phyloP scores from a whole-genome alignment of 306 rosid species.

The Medicago ruthenica region DNA sequence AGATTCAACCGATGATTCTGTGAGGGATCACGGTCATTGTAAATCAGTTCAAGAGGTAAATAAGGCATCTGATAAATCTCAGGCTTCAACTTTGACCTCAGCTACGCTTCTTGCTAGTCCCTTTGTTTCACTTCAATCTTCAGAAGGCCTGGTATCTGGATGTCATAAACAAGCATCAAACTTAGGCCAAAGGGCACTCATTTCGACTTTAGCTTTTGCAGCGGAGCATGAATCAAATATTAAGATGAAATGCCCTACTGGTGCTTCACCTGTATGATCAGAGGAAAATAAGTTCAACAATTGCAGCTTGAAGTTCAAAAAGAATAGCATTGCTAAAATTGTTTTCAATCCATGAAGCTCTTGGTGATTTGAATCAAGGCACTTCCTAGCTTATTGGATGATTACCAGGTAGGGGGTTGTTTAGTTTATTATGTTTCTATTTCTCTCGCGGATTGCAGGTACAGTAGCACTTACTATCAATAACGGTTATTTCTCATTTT shows the following conservation, averaged over 20 bases:
- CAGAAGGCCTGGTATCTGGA: constrained; percentile 38
- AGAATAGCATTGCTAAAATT: constrained; percentile 27
- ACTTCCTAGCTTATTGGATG: constrained; percentile 2
- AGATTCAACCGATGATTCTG: constrained; percentile 40
- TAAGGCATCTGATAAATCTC: constrained; percentile 41
- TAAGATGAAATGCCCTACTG: constrained; percentile 47
- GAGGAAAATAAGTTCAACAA: constrained; percentile 37
- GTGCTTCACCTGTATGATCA: constrained; percentile 6
- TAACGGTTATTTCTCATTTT: constrained; percentile 29
- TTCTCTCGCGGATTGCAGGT: constrained; percentile 41
- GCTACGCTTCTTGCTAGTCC: constrained; percentile 44
- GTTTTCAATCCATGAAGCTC: constrained; percentile 18
- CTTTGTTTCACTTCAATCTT: constrained; percentile 50
- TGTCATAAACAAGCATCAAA: constrained; percentile 9
- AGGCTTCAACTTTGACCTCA: constrained; percentile 45
- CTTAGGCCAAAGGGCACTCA: constrained; percentile 36
- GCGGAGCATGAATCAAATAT: constrained; percentile 61
- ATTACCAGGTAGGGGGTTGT: constrained; percentile 3
- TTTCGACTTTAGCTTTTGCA: constrained; percentile 77
- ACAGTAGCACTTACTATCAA: constrained; percentile 17
- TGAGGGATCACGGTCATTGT: constrained; percentile 32
- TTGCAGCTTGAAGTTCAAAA: constrained; percentile 34
- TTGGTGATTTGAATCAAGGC: constrained; percentile 20
- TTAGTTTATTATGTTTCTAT: background rate
- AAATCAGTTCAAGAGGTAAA: constrained; percentile 42